Conservation (phyloP, 164 flowering plant species). For the Stephania yunnanensis region DNA sequence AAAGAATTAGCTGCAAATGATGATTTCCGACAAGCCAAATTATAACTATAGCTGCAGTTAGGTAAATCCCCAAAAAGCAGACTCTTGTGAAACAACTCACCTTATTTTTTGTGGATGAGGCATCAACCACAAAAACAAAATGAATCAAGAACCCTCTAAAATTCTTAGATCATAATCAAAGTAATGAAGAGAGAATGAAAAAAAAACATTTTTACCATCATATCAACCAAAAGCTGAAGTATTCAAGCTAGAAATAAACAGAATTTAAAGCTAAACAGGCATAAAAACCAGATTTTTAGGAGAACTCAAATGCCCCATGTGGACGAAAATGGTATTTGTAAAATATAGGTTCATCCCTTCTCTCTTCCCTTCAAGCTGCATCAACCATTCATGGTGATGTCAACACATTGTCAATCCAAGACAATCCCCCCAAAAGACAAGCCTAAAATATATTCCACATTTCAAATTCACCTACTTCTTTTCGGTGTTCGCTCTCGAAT, state of each 20-base stretch:
- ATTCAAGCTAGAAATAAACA: background rate
- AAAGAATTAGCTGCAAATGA: background rate
- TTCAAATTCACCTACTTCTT: no score
- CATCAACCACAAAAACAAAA: constrained; percentile 31
- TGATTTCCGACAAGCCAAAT: background rate
- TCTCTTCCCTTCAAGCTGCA: background rate
- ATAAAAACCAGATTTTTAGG: background rate
- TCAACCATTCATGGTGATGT: background rate
- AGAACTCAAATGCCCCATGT: background rate
- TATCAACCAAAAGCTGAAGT: background rate
- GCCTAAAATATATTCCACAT: no score
- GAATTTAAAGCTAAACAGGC: background rate
- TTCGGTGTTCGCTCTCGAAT: background rate
- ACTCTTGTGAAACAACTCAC: constrained; percentile 20
- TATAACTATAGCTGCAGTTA: background rate
- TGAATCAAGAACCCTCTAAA: constrained; percentile 5
- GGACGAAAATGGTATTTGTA: background rate
- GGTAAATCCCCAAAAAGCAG: background rate
- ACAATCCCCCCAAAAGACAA: background rate
- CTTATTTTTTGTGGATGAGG: constrained; percentile 39
- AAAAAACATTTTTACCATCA: background rate
- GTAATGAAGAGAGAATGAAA: background rate
- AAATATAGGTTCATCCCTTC: background rate
- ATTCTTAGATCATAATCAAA: background rate
- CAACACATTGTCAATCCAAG: background rate